These are phyloP conservation scores for Xylaria sp. DNA, from an alignment of 2,329 filamentous ascomycete species.

Conservation along the genomic window DNA sequence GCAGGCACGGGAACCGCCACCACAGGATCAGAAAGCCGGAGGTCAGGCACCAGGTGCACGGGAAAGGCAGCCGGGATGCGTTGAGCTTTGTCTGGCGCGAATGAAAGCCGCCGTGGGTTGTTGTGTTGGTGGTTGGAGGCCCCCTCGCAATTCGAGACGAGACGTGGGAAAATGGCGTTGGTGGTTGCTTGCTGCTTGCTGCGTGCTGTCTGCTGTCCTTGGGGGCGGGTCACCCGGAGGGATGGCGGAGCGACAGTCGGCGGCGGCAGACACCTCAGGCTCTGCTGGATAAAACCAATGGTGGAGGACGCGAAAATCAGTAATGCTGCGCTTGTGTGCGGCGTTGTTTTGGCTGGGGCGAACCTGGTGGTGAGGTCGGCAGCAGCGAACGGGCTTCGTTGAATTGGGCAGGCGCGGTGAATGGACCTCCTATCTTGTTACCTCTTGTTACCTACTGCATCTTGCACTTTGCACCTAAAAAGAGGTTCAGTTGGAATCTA, in stretches of 20 bases:
- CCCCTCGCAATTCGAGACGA: conserved; percentile 28
- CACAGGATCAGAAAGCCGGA: conserved; percentile 16
- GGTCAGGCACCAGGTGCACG: background rate
- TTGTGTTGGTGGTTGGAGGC: conserved; percentile 23
- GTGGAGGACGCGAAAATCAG: background rate
- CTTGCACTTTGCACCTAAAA: conserved; percentile 32
- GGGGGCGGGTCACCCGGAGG: conserved; percentile 30
- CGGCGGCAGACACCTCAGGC: conserved; percentile 15
- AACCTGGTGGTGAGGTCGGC: background rate
- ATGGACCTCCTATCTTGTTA: conserved; percentile 19
- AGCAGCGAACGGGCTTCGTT: background rate
- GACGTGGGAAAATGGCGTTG: conserved; percentile 30
- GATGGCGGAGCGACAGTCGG: conserved; percentile 19
- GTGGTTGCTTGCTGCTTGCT: conserved; percentile 4
- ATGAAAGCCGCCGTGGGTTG: conserved; percentile 18
- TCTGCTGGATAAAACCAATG: conserved; percentile 6
- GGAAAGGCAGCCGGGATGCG: conserved; percentile 6
- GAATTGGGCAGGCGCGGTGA: conserved; percentile 23
- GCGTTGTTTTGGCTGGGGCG: background rate
- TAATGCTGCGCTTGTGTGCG: background rate
- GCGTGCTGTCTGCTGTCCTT: conserved; percentile 11
- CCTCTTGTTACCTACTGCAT: conserved; percentile 9
- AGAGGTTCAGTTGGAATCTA: conserved; percentile 1
- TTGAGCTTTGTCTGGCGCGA: conserved; percentile 33
- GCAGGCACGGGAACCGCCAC: conserved; percentile 35